Evolutionary conservation across 2,329 filamentous ascomycete species (phyloP).

Genomic region (Aureobasidium sp.): DNA sequence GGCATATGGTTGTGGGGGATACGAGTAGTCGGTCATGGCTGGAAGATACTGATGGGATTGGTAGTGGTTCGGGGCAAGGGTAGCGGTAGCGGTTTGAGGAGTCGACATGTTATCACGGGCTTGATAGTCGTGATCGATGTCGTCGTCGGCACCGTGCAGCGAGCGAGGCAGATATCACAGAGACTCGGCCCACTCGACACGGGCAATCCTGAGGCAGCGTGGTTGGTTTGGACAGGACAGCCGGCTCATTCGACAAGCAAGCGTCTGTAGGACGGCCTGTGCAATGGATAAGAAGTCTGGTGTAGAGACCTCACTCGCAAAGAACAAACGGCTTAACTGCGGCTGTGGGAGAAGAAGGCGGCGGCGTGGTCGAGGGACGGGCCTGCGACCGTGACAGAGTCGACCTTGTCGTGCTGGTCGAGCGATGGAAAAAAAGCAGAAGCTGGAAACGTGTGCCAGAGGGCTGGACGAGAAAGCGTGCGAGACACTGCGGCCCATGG

Average conservation of each 20-base stretch:
- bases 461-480: neutral
- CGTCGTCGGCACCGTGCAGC: conserved; percentile 1
- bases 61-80: conserved; percentile 29
- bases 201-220: neutral
- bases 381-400: neutral
- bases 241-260: neutral
- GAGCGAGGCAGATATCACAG: neutral
- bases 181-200: neutral
- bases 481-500: neutral
- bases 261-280: neutral
- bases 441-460: neutral
- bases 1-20: conserved; percentile 22
- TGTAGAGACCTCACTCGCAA: conserved; percentile 11
- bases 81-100: conserved; percentile 38
- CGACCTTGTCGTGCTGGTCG: neutral
- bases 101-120: conserved; percentile 32
- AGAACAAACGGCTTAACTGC: conserved; percentile 11
- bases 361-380: neutral
- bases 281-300: neutral
- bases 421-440: neutral
- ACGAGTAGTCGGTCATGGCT: conserved; percentile 21
- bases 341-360: neutral
- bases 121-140: neutral
- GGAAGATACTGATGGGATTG: conserved; percentile 37
- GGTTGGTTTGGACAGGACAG: neutral